phyloP scores from a whole-genome alignment of 116 monocot species.

The Posidonia oceanica region DNA sequence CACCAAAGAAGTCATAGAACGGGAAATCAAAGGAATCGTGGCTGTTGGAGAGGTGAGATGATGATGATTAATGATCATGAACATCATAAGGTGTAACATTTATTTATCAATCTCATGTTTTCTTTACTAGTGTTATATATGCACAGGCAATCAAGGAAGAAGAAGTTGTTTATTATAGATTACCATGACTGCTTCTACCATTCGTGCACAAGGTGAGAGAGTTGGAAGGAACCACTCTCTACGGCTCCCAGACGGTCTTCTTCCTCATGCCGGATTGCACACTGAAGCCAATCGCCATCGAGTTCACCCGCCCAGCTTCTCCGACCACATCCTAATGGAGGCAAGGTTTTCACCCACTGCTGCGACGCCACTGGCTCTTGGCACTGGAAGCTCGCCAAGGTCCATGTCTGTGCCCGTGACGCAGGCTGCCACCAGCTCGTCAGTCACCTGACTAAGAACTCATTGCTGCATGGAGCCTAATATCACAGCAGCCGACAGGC shows the following conservation, averaged over 20 bases:
- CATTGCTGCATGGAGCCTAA: constrained; percentile 66
- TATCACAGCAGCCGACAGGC: constrained; percentile 54
- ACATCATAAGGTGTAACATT: not conserved
- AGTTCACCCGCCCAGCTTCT: constrained; percentile 48
- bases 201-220: constrained; percentile 44
- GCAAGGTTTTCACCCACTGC: constrained; percentile 22
- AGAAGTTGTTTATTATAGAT: constrained; percentile 57
- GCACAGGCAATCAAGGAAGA: constrained; percentile 39
- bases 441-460: constrained; percentile 53
- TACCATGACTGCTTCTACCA: constrained; percentile 62
- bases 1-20: constrained; percentile 26
- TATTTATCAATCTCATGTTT: not conserved
- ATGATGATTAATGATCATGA: not conserved
- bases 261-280: constrained; percentile 30
- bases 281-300: constrained; percentile 44
- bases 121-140: not conserved
- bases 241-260: constrained; percentile 53
- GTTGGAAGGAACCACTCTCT: constrained; percentile 24
- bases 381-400: constrained; percentile 64
- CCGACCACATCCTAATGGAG: constrained; percentile 28
- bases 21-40: constrained; percentile 22
- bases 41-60: constrained; percentile 16
- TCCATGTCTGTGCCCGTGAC: constrained; percentile 48
- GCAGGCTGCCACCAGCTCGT: constrained; percentile 54
- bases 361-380: constrained; percentile 36